Percentiles rank a stretch among this genome's conserved stretches.
These are phyloP conservation scores for Tillandsia fasciculata DNA, from an alignment of 176 grass and related monocot genomes.

Conservation along the genomic window DNA sequence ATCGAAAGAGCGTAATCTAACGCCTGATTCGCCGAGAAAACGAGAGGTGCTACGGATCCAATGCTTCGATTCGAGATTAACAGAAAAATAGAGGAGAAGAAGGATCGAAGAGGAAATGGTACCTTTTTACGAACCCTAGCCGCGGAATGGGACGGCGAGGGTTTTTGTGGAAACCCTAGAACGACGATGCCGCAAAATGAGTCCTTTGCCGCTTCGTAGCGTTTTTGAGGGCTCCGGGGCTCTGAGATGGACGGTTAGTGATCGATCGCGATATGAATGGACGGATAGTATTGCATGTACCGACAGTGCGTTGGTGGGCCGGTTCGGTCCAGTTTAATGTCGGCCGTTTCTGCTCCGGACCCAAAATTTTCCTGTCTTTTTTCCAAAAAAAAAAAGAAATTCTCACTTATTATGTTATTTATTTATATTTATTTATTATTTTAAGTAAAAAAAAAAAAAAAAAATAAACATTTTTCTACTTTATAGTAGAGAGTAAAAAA, in stretches of 20 bases:
- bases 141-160: neutral
- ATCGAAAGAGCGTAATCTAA: too few species aligned
- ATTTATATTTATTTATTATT: too few species aligned
- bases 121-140: neutral
- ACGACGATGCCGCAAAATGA: neutral
- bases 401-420: too few species aligned
- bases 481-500: too few species aligned
- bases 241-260: neutral
- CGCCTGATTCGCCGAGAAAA: too few species aligned
- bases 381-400: too few species aligned
- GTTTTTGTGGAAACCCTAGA: too few species aligned
- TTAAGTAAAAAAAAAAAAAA: too few species aligned
- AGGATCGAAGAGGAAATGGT: neutral
- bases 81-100: neutral
- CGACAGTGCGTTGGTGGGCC: neutral
- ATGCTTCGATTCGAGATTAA: neutral
- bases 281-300: neutral
- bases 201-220: neutral
- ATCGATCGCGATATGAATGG: neutral
- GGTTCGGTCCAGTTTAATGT: neutral
- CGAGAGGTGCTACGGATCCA: too few species aligned
- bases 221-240: neutral
- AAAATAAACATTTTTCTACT: too few species aligned
- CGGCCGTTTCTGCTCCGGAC: too few species aligned
- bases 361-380: too few species aligned